These are phyloP conservation scores for Thalassiosira gravida DNA, from an alignment of 352 stramenopile genomes.

Conservation along the genomic window DNA sequence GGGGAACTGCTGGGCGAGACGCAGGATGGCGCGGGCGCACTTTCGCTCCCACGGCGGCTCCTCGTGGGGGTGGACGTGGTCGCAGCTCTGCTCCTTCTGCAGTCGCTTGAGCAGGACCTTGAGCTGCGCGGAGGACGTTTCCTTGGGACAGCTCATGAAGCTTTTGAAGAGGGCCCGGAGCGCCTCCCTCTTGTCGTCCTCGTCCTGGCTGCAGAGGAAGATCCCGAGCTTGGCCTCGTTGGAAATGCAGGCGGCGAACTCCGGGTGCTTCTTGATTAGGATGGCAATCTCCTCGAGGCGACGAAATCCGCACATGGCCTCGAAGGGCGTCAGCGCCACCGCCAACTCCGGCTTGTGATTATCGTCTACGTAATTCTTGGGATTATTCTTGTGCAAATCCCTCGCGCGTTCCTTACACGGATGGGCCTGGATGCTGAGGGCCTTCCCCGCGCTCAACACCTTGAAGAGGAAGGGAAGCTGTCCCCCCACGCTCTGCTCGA, in stretches of 20 bases:
- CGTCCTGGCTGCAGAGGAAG: slow-evolving; percentile 61
- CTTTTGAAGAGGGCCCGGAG: slow-evolving; percentile 84
- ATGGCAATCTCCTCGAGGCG: slow-evolving; percentile 90
- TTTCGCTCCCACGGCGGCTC: slow-evolving; percentile 82
- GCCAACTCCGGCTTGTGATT: slow-evolving; percentile 99
- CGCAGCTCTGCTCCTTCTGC: slow-evolving; percentile 72
- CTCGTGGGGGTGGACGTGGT: slow-evolving; percentile 71
- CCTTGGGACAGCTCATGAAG: slow-evolving; percentile 86
- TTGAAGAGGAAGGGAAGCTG: slow-evolving; percentile 98
- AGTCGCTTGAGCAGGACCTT: slow-evolving; percentile 87
- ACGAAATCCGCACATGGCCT: slow-evolving; percentile 96
- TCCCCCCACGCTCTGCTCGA: slow-evolving; percentile 54
- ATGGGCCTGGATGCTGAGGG: slow-evolving; percentile 95
- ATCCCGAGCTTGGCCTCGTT: slow-evolving; percentile 76
- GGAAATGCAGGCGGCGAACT: slow-evolving; percentile 87
- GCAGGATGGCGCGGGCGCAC: slow-evolving; percentile 86
- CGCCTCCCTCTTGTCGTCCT: slow-evolving; percentile 63
- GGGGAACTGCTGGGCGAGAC: slow-evolving; percentile 92
- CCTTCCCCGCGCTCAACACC: slow-evolving; percentile 95
- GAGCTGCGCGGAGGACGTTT: slow-evolving; percentile 86
- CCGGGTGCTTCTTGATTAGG: slow-evolving; percentile 88
- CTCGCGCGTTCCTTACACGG: slow-evolving; percentile 87
- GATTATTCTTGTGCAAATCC: slow-evolving; percentile 85
- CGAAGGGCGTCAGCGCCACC: slow-evolving; percentile 95
- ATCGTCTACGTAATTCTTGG: slow-evolving; percentile 94